These are phyloP conservation scores for Cladorrhinum sp. DNA, from an alignment of 2,329 filamentous ascomycete genomes.

Conservation along the genomic window DNA sequence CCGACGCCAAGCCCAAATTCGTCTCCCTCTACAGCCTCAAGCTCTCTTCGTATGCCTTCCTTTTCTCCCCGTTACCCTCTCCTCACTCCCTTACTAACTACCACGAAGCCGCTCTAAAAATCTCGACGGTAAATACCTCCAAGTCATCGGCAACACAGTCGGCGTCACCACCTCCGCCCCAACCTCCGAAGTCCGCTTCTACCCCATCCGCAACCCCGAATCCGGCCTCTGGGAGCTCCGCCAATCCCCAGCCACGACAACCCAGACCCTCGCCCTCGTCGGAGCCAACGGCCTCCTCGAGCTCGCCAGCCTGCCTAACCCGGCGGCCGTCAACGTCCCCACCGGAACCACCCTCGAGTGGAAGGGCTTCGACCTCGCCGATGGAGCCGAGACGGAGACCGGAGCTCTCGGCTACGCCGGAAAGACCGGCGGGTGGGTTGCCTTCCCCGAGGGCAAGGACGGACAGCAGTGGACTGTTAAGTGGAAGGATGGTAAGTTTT, in stretches of 20 bases:
- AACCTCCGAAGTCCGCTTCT: constrained; percentile 30
- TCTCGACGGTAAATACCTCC: constrained; percentile 35
- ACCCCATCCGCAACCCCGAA: constrained; percentile 29
- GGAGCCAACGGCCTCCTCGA: constrained; percentile 33
- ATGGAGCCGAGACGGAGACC: constrained; percentile 8
- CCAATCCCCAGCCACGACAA: constrained; percentile 37
- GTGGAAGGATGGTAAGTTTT: constrained; percentile 38
- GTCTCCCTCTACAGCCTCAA: constrained; percentile 24
- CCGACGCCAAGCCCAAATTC: constrained; percentile 7
- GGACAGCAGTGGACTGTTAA: constrained; percentile 32
- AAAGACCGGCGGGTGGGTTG: constrained; percentile 33
- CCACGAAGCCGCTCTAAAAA: constrained; percentile 10
- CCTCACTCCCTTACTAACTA: background rate
- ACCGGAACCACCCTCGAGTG: constrained; percentile 32
- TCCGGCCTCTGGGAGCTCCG: constrained; percentile 35
- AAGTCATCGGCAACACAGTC: constrained; percentile 30
- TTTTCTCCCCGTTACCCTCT: background rate
- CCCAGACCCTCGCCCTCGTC: constrained; percentile 37
- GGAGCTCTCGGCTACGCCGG: constrained; percentile 20
- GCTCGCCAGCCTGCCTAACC: constrained; percentile 35
- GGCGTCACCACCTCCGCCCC: constrained; percentile 33
- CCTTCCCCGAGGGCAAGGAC: constrained; percentile 29
- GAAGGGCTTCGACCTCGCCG: constrained; percentile 35
- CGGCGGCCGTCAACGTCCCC: constrained; percentile 26
- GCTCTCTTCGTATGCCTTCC: constrained; percentile 24